Conservation (phyloP, 768 basidiomycete genomes). For the Gymnopilus junonius region DNA sequence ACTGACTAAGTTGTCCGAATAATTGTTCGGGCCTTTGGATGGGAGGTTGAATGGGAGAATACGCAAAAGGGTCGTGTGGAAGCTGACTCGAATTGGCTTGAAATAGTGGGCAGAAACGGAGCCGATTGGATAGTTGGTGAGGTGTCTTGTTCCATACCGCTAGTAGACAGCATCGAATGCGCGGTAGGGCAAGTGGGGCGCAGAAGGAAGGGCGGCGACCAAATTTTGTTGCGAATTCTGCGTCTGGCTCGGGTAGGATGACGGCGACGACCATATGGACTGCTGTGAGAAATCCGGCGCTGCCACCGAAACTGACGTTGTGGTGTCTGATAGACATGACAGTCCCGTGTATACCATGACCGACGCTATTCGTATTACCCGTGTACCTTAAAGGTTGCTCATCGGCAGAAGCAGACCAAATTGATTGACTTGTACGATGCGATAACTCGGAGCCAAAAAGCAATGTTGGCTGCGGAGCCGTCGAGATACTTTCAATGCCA, state of each 20-base stretch:
- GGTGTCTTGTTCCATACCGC: constrained; percentile 7
- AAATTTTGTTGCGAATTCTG: constrained; percentile 36
- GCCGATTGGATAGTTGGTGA: constrained; percentile 35
- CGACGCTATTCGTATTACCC: constrained; percentile 20
- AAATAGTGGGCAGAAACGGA: constrained; percentile 28
- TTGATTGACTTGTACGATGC: constrained; percentile 53
- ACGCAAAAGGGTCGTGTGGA: constrained; percentile 32
- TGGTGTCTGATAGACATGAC: constrained; percentile 35
- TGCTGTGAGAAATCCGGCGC: constrained; percentile 36
- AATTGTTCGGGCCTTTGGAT: constrained; percentile 28
- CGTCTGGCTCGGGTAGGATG: constrained; percentile 31
- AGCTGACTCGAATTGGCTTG: constrained; percentile 22
- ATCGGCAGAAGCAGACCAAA: constrained; percentile 68
- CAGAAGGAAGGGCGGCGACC: constrained; percentile 25
- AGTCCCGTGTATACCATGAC: constrained; percentile 23
- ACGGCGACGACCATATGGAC: constrained; percentile 40
- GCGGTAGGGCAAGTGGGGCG: constrained; percentile 21
- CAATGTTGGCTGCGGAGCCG: constrained; percentile 45
- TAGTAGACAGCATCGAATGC: constrained; percentile 15
- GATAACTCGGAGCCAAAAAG: constrained; percentile 57
- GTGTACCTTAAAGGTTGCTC: constrained; percentile 44
- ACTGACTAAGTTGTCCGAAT: constrained; percentile 14
- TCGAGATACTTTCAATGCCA: constrained; percentile 24
- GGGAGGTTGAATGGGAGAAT: constrained; percentile 27
- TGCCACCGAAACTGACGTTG: constrained; percentile 28